A percentile compares a stretch with the other conserved stretches of the same genome.
phyloP scores from a whole-genome alignment of 176 grass and related monocot species.

The Olyra latifolia region DNA sequence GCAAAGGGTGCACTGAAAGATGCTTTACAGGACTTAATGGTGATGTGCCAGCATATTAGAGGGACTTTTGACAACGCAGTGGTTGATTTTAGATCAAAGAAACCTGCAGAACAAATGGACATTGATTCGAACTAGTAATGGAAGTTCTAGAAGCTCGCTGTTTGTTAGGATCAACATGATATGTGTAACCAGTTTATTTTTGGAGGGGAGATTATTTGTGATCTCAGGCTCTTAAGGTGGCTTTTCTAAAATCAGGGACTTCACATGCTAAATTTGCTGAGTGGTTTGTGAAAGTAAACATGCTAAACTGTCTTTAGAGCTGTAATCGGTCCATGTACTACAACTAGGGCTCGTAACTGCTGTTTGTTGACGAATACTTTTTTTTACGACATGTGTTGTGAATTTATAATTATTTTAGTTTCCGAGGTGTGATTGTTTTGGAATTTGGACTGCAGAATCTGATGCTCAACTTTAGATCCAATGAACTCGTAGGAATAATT shows the following conservation, averaged over 20 bases:
- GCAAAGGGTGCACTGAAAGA: conserved; percentile 79
- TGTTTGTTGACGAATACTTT: neutral
- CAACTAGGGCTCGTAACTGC: neutral
- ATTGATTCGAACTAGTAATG: conserved; percentile 24
- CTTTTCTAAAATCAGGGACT: neutral
- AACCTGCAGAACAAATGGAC: conserved; percentile 32
- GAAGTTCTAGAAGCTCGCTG: neutral
- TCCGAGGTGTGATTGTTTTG: neutral
- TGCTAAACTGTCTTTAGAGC: conserved; percentile 4
- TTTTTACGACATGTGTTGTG: neutral
- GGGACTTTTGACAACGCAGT: conserved; percentile 55
- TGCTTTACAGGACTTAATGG: conserved; percentile 55
- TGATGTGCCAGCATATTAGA: conserved; percentile 62
- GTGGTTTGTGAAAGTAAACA: neutral
- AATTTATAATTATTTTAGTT: neutral
- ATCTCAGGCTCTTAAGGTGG: neutral
- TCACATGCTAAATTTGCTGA: no score
- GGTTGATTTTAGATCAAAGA: conserved; percentile 41
- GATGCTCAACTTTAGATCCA: neutral
- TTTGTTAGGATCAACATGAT: neutral
- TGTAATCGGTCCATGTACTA: neutral
- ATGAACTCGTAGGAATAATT: neutral
- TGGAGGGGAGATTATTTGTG: neutral
- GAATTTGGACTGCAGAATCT: neutral
- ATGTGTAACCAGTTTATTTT: neutral